Base-by-base conservation (phyloP, 2,329 filamentous ascomycete genomes). In the Diaporthe sp. region DNA sequence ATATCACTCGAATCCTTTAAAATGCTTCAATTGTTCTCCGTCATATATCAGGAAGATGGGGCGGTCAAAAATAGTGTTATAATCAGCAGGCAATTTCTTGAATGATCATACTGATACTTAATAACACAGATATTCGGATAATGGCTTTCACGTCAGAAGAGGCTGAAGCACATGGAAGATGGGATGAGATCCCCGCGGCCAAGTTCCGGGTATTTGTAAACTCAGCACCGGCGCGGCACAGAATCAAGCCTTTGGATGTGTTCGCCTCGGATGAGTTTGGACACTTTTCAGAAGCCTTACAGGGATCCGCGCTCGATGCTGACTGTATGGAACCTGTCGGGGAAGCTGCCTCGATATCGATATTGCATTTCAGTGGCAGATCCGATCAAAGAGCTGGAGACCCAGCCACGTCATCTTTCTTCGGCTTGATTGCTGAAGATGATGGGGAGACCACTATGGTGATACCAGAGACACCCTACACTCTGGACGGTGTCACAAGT, bases 331-430 rank as follows among this genome's bases (percentile, higher is more conserved):
- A 39, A 10, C 0, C 10, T 9, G 4, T 5, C 3, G 35, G 19
- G 22, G 22, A 59, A 15, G 5, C 27, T 17, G 13, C 19, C 4
- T 25, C 22, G 0, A 39, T 39, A 13, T 59, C 35, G 13, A 39
- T 1, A 17, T 7, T 25, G 10, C 3, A 59, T 8, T 2, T 27
- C 2, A n/a, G 25, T 12, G 27, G 10, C 10, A 17, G 4, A 4
- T 4, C 9, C 12, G 3, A 8, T 25, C 3, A n/a, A 9, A 35
- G 3, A 1, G 3, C 9, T 4, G n/a, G 15, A 15, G 22, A 22
- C 13, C 56, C 10, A 3, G 15, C 3, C 19, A 25, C 4, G n/a
- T 25, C 32, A 0, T 59, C 56, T 4, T 59, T 59, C 13, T 39
- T 59, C 12, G 56, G 56, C 4, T 25, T 59, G 3, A 25, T 10